These are phyloP conservation scores for Aspergillus sp. DNA, from an alignment of 2,329 filamentous ascomycete genomes.

Conservation along the genomic window DNA sequence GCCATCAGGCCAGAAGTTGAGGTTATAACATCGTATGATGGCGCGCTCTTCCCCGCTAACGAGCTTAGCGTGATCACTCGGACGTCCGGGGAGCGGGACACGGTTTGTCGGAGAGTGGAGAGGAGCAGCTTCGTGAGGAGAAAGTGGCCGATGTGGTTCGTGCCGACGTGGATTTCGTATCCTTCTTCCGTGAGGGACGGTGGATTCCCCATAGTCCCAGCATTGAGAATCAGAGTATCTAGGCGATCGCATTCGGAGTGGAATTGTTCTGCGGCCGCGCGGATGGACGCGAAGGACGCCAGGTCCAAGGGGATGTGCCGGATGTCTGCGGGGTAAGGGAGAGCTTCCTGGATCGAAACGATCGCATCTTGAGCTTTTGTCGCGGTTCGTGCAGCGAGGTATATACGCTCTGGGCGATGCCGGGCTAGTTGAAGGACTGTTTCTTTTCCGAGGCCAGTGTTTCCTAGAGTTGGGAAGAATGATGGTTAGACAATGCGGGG, in stretches of 20 bases:
- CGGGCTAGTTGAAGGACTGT: slow-evolving; percentile 50
- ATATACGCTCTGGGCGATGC: slow-evolving; percentile 55
- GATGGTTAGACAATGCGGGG: neutral
- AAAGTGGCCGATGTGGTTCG: slow-evolving; percentile 49
- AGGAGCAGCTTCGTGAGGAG: slow-evolving; percentile 46
- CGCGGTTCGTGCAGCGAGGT: slow-evolving; percentile 53
- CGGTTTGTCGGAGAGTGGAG: slow-evolving; percentile 40
- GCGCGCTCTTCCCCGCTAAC: slow-evolving; percentile 34
- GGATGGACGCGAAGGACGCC: slow-evolving; percentile 51
- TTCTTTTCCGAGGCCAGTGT: slow-evolving; percentile 48
- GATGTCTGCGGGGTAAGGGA: slow-evolving; percentile 39
- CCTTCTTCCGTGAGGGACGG: slow-evolving; percentile 40
- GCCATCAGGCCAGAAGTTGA: slow-evolving; percentile 36
- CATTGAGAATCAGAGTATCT: slow-evolving; percentile 49
- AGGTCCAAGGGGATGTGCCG: slow-evolving; percentile 51
- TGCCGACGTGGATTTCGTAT: slow-evolving; percentile 48
- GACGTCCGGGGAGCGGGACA: slow-evolving; percentile 28
- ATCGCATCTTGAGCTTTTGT: slow-evolving; percentile 47
- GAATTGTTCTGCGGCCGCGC: slow-evolving; percentile 45
- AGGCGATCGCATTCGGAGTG: slow-evolving; percentile 40
- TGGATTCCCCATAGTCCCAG: slow-evolving; percentile 47
- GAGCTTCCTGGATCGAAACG: slow-evolving; percentile 37
- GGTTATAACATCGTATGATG: slow-evolving; percentile 37
- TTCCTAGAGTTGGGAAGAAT: slow-evolving; percentile 33
- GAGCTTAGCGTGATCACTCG: slow-evolving; percentile 41